Conservation (phyloP, 441 rosid species). For the Euphorbia celastroides region DNA sequence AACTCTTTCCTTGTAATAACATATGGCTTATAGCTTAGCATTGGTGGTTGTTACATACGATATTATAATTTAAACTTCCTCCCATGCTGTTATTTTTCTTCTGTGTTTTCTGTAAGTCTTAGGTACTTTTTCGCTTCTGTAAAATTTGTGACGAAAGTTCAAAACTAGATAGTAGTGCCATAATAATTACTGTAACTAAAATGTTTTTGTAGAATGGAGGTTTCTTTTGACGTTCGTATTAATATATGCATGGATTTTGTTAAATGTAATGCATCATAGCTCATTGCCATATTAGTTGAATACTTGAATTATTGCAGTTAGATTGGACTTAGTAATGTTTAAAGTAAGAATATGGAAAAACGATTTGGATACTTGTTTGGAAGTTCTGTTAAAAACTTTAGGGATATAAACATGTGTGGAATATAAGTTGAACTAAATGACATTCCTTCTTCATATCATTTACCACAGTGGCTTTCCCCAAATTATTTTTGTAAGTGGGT, state of each 20-base stretch:
- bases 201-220: background rate
- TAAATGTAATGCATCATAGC: conserved; percentile 6
- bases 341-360: background rate
- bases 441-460: background rate
- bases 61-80: background rate
- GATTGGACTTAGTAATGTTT: background rate
- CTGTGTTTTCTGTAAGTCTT: background rate
- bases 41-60: too few relatives aligned
- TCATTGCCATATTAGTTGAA: background rate
- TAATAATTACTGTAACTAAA: background rate
- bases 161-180: background rate
- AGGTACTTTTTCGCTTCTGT: background rate
- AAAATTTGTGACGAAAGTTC: background rate
- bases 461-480: background rate
- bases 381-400: background rate
- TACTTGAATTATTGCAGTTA: background rate
- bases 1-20: background rate
- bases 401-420: background rate
- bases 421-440: background rate
- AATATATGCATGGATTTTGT: background rate
- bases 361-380: background rate
- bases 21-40: background rate
- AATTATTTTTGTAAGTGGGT: background rate
- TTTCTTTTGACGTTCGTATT: background rate
- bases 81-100: background rate